Evolutionary conservation across 139 green algal species (phyloP).

Genomic region (Chlamydomonas schloesseri): DNA sequence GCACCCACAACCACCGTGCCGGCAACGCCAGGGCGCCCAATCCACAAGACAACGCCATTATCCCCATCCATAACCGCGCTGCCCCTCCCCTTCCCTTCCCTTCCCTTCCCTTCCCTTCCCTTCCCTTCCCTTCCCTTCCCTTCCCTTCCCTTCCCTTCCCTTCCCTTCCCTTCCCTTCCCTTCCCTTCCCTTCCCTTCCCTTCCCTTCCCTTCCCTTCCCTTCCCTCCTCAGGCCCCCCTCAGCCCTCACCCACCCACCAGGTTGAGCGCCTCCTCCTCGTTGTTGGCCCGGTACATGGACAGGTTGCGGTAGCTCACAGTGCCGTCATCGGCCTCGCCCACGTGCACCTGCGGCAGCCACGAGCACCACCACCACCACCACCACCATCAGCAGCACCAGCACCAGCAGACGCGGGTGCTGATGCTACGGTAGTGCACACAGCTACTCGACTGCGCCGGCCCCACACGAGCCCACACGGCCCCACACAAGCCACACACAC

Average conservation of each 20-base stretch:
- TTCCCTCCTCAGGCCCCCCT: not conserved
- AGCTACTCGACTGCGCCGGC: no score
- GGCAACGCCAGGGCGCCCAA: no score
- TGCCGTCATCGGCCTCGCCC: slow-evolving; percentile 70
- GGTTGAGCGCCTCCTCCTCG: slow-evolving; percentile 93
- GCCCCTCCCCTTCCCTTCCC: not conserved
- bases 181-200: slow-evolving; percentile 49
- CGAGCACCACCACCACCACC: no score
- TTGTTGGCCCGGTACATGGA: slow-evolving; percentile 74
- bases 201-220: no score
- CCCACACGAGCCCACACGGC: no score
- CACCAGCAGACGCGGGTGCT: no score
- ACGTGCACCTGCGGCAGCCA: slow-evolving; percentile 75
- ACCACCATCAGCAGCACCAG: no score
- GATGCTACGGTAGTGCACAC: no score
- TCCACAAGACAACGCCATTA: no score
- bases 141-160: slow-evolving; percentile 74
- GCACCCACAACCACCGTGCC: no score
- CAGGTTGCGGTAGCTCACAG: slow-evolving; percentile 78
- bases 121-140: slow-evolving; percentile 88
- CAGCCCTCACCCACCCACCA: slow-evolving; percentile 71
- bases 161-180: slow-evolving; percentile 70
- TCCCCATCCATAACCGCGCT: no score
- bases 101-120: slow-evolving; percentile 83
- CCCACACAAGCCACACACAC: no score